Conservation (phyloP, 805 yeast genomes). For the Zygosaccharomyces bisporus region DNA sequence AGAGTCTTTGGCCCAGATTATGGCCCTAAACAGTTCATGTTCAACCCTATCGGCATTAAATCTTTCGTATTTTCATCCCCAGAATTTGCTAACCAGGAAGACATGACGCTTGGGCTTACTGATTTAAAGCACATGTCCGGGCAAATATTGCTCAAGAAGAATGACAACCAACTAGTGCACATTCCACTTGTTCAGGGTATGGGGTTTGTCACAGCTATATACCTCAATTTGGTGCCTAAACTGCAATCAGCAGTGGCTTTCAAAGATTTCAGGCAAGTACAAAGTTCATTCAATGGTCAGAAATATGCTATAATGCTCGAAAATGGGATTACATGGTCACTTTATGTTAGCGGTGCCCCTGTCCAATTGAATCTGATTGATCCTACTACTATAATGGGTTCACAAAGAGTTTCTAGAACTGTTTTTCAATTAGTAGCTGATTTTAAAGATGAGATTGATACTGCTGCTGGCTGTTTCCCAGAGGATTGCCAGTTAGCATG, state of each 20-base stretch:
- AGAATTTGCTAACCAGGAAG: slow-evolving; percentile 36
- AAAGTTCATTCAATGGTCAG: slow-evolving; percentile 39
- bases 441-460: slow-evolving; percentile 45
- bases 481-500: slow-evolving; percentile 45
- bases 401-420: slow-evolving; percentile 39
- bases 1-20: slow-evolving; percentile 61
- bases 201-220: slow-evolving; percentile 73
- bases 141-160: slow-evolving; percentile 29
- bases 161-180: slow-evolving; percentile 40
- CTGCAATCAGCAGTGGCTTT: slow-evolving; percentile 65
- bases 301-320: slow-evolving; percentile 55
- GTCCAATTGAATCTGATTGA: slow-evolving; percentile 54
- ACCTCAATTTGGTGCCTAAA: slow-evolving; percentile 49
- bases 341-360: slow-evolving; percentile 50
- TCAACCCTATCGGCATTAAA: slow-evolving; percentile 63
- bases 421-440: slow-evolving; percentile 59
- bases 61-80: slow-evolving; percentile 51
- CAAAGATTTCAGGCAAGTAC: slow-evolving; percentile 42
- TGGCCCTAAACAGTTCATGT: slow-evolving; percentile 54
- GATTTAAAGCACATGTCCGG: slow-evolving; percentile 37
- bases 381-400: slow-evolving; percentile 22
- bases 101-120: slow-evolving; percentile 27
- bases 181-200: slow-evolving; percentile 74
- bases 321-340: slow-evolving; percentile 60
- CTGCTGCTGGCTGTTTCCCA: slow-evolving; percentile 61